Percentiles rank a stretch among this genome's conserved stretches.
phyloP scores from a whole-genome alignment of 2,329 filamentous ascomycete genomes.

The Pseudocercospora fuligena region DNA sequence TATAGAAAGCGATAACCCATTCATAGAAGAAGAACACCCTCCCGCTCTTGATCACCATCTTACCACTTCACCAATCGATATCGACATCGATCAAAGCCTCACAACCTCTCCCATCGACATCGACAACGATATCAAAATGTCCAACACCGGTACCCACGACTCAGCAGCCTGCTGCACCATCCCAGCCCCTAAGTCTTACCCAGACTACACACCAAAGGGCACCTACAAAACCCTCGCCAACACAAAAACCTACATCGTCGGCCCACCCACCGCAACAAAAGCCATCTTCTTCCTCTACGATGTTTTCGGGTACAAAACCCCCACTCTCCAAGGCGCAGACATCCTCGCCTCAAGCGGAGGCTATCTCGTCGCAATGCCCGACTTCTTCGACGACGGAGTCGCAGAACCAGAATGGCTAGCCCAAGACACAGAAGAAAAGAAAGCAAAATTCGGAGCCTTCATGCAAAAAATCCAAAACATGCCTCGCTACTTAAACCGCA shows the following conservation, averaged over 20 bases:
- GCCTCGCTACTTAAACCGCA: slow-evolving; percentile 5
- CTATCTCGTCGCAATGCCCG: slow-evolving; percentile 19
- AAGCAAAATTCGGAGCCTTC: slow-evolving; percentile 14
- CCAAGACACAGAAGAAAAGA: slow-evolving; percentile 8
- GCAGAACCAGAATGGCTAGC: slow-evolving; percentile 18
- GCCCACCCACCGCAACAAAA: slow-evolving; percentile 13
- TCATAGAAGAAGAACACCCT: not conserved
- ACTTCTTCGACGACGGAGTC: slow-evolving; percentile 18
- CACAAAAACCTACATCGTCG: slow-evolving; percentile 18
- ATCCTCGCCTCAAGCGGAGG: not conserved
- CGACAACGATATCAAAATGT: not conserved
- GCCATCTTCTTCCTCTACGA: slow-evolving; percentile 21
- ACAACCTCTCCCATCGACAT: not conserved
- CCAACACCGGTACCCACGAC: slow-evolving; percentile 12
- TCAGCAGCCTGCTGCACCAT: slow-evolving; percentile 19
- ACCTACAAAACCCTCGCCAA: slow-evolving; percentile 14
- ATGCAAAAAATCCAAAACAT: slow-evolving; percentile 12
- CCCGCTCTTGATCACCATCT: not conserved
- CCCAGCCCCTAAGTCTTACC: slow-evolving; percentile 9
- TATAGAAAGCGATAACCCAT: not conserved
- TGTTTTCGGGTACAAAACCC: slow-evolving; percentile 14
- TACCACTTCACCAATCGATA: not conserved
- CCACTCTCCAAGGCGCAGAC: slow-evolving; percentile 14
- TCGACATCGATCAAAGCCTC: not conserved
- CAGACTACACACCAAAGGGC: slow-evolving; percentile 18